Percentiles rank a stretch among this genome's conserved stretches.
Conservation (phyloP, 192 early-diverging fungal species). For the Rhizoclosmatium globosum region DNA sequence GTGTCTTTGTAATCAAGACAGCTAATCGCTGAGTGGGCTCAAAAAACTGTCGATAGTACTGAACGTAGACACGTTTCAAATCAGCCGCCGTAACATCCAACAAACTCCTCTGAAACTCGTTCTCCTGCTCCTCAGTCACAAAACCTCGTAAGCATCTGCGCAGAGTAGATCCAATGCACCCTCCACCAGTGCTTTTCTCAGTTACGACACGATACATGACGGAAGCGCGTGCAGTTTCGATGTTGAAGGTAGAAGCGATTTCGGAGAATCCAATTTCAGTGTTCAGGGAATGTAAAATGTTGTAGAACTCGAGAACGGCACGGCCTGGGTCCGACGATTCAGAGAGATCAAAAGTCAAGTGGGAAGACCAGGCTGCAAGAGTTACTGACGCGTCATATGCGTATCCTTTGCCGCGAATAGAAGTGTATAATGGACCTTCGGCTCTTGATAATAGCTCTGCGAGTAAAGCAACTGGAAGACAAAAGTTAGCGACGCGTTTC, state of each 20-base stretch:
- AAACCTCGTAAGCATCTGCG: constrained; percentile 55
- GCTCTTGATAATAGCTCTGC: constrained; percentile 73
- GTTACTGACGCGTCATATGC: constrained; percentile 75
- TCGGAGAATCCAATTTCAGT: constrained; percentile 56
- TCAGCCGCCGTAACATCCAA: constrained; percentile 60
- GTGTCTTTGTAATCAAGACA: constrained; percentile 21
- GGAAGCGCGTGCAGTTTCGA: constrained; percentile 63
- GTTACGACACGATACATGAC: constrained; percentile 51
- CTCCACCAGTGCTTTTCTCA: constrained; percentile 46
- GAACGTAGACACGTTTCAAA: constrained; percentile 60
- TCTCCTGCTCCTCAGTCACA: constrained; percentile 60
- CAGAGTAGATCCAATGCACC: constrained; percentile 45
- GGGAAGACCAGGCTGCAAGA: constrained; percentile 64
- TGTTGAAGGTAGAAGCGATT: constrained; percentile 47
- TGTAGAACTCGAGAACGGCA: constrained; percentile 55
- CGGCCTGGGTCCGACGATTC: constrained; percentile 57
- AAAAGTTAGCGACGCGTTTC: not conserved
- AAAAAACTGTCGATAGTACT: constrained; percentile 69
- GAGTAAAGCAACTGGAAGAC: constrained; percentile 60
- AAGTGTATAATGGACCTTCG: constrained; percentile 81
- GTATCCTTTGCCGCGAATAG: constrained; percentile 74
- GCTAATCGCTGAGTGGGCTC: constrained; percentile 1
- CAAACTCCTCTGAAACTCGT: constrained; percentile 46
- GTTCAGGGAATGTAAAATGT: constrained; percentile 48
- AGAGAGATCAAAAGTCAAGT: constrained; percentile 56